Conservation (phyloP, 306 rosid genomes). For the Alnus glutinosa region DNA sequence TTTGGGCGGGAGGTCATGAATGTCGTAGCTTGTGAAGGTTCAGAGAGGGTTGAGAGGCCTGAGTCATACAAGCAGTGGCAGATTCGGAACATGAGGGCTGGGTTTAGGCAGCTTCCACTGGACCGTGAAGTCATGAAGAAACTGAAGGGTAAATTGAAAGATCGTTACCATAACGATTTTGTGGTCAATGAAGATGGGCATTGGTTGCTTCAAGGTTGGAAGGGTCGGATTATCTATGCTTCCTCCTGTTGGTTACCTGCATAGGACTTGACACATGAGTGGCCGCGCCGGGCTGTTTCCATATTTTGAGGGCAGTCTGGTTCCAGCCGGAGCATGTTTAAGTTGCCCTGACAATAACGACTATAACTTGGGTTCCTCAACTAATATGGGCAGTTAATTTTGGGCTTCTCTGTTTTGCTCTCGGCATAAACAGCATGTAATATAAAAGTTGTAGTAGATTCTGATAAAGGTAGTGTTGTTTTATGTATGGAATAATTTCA, state of each 20-base stretch:
- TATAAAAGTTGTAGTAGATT: not conserved
- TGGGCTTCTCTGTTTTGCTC: not conserved
- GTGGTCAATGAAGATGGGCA: slow-evolving; percentile 56
- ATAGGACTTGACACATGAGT: slow-evolving; percentile 19
- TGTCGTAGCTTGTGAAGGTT: slow-evolving; percentile 68
- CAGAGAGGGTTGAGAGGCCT: slow-evolving; percentile 58
- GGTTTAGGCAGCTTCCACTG: slow-evolving; percentile 54
- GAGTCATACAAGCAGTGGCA: slow-evolving; percentile 77
- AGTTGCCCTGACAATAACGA: not conserved
- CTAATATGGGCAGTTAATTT: not conserved
- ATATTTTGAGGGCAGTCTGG: slow-evolving; percentile 4
- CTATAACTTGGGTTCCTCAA: not conserved
- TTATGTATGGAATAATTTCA: not conserved
- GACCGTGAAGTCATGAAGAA: slow-evolving; percentile 43
- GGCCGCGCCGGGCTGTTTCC: not conserved
- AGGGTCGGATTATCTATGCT: slow-evolving; percentile 53
- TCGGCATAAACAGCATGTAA: not conserved
- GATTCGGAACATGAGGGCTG: slow-evolving; percentile 48
- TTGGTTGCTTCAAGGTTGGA: slow-evolving; percentile 80
- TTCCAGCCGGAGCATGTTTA: slow-evolving; percentile 17
- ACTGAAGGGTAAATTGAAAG: slow-evolving; percentile 36
- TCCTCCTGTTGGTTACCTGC: slow-evolving; percentile 65
- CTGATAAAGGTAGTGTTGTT: not conserved
- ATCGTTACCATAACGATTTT: slow-evolving; percentile 49
- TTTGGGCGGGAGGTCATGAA: slow-evolving; percentile 51